Base-by-base conservation (phyloP, 805 yeast genomes). In the Metschnikowia koreensis region DNA sequence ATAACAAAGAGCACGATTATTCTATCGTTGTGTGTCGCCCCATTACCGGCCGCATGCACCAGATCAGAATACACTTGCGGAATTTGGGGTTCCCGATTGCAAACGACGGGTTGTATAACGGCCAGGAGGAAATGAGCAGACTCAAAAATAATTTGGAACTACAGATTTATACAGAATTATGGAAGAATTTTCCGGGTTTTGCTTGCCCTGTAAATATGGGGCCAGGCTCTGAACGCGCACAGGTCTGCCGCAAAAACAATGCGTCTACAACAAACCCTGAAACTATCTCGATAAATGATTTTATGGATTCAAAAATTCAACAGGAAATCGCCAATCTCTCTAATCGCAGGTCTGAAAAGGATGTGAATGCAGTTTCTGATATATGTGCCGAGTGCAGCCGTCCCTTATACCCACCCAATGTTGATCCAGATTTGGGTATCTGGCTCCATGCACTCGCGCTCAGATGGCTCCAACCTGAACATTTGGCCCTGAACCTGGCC, bases 1-100 rank as follows among this genome's bases (percentile, higher is more conserved):
- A 75, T 56, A 63, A 61, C 52, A 16, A 51, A 1, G 48, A 54
- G 1, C 22, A 56, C 11, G 50, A 72, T 51, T 66, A 79, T 50
- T 77, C 81, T 55, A 61, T 81, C 1, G 81, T 81, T 1, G 50
- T 60, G 50, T 81, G 85, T 55, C 62, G 60, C 40, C 84, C 85
- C 0, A 52, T 75, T 7, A 77, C 83, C 0, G 86, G 86, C 0
- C 68, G 77, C 54, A 79, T 79, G 62, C 86, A 81, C 63, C 86
- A 81, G 61, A 80, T 81, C 27, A 66, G 86, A 11, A 79, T 81
- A 6, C 86, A 81, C 61, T 62, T 81, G 11, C 62, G 82, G 22
- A 75, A 79, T 55, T 45, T 81, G 54, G 76, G 77, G 10, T 43
- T 33, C 28, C 62, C 63, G 5, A 60, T 60, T 38, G 41, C 55